Evolutionary conservation across 352 stramenopile genomes (phyloP).

Genomic region (Globisporangium splendens): DNA sequence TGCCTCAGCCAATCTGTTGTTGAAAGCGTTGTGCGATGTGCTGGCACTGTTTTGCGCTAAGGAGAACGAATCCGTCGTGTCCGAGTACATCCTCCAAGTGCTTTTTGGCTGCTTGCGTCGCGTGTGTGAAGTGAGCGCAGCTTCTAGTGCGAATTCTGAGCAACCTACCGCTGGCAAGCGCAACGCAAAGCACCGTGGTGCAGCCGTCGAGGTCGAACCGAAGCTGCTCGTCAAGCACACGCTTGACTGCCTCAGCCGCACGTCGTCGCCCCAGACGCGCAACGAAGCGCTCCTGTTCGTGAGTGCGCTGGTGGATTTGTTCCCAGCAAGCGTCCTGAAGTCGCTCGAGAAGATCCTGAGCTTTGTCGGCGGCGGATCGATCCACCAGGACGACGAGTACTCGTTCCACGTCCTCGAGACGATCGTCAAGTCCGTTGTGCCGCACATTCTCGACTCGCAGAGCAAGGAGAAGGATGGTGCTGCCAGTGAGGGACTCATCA

Average conservation of each 20-base stretch:
- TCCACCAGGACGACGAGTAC: slow-evolving; percentile 81
- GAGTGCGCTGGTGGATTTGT: slow-evolving; percentile 72
- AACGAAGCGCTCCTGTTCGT: slow-evolving; percentile 84
- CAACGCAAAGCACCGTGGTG: slow-evolving; percentile 10
- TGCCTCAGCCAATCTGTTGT: slow-evolving; percentile 29
- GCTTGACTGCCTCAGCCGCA: slow-evolving; percentile 58
- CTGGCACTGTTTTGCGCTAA: slow-evolving; percentile 53
- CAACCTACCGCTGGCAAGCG: slow-evolving; percentile 6
- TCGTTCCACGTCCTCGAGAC: slow-evolving; percentile 87
- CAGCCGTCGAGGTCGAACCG: slow-evolving; percentile 30
- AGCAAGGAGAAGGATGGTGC: slow-evolving; percentile 1
- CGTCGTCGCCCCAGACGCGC: slow-evolving; percentile 67
- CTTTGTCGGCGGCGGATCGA: slow-evolving; percentile 52
- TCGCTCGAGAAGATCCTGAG: slow-evolving; percentile 79
- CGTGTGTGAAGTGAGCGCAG: slow-evolving; percentile 47
- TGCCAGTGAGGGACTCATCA: slow-evolving; percentile 27
- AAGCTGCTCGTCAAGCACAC: slow-evolving; percentile 79
- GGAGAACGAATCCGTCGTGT: slow-evolving; percentile 49
- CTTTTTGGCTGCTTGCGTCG: slow-evolving; percentile 74
- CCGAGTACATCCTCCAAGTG: slow-evolving; percentile 80
- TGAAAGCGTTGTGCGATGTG: slow-evolving; percentile 56
- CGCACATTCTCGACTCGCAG: slow-evolving; percentile 50
- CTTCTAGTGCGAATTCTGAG: neutral
- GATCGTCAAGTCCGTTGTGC: slow-evolving; percentile 77
- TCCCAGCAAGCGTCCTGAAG: slow-evolving; percentile 62